Evolutionary conservation across 306 rosid genomes (phyloP), one percentile per base, ranked within the genome.

Genomic region (Prunus kanzakura): DNA sequence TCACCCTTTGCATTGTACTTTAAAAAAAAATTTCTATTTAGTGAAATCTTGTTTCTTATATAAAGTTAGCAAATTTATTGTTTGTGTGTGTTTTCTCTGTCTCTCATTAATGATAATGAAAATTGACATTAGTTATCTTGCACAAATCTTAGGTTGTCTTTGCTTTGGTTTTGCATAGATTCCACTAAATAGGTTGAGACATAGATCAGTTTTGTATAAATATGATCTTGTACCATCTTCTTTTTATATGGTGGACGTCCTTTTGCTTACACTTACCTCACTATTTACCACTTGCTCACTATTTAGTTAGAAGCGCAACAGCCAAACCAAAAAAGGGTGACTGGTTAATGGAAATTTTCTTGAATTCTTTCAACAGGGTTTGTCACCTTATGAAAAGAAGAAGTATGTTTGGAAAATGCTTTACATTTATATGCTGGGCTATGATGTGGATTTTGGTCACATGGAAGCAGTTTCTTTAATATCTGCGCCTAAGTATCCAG

Each of bases 381-480:
- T 96, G 87, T 82, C 97, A 41, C 99, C 89, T 0, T 96, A 96
- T 62, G 99, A 96, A 84, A 96, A 96, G 89, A 96, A 96, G 89
- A 96, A 96, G 82, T 96, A 96, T 71, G 98, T 96, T 51, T 96
- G 99, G 99, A 96, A 96, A 86, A 93, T 96, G 98, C 98, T 96
- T 63, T 96, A 96, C 91, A 88, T 93, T 74, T 82, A 83, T 73
- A 96, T 96, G 99, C 90, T 96, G 81, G 99, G 99, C 38, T 96
- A 93, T 85, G 99, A 96, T 83, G 99, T 96, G 87, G 99, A 96
- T 88, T 96, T 96, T 89, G 99, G 99, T 78, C 99, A 96, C 83
- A 93, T 93, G 99, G 99, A 96, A 81, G 97, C 99, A 15, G 99
- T 96, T 67, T 96, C 99, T 76, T 89, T 96, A 79, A 96, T 96